Base-by-base conservation (phyloP, 306 rosid genomes). In the Gillenia trifoliata region DNA sequence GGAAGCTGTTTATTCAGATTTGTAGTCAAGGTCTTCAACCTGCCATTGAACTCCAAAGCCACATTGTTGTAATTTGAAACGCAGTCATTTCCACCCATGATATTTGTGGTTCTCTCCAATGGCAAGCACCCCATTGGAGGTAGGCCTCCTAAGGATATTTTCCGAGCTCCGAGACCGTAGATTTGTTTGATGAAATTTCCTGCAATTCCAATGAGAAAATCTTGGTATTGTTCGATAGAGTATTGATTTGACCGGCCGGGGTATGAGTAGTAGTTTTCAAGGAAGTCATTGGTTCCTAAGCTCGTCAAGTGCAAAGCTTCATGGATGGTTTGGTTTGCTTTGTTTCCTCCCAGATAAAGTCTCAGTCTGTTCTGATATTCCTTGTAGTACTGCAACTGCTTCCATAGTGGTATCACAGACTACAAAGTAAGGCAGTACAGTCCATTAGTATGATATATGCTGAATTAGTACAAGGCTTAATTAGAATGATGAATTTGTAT, bases 121-220 rank as follows among this genome's bases (percentile, higher is more conserved):
- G 98, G 98, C 76, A 93, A 71, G 83, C 97, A 93, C 20, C 98
- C 98, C 98, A 93, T 93, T 1, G 98, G 98, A 60, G 97, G 97
- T 22, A 93, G 67, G 19, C 98, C 98, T 60, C 98, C 98, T 0
- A 93, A 80, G 47, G 98, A 91, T 12, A 93, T 87, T 79, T 87
- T 93, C 61, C 98, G 73, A 49, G 94, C 98, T 13, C 98, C 98
- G 11, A 89, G 88, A 23, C 29, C 66, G 75, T 93, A 81, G 52
- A 93, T 89, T 52, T 62, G 50, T 62, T 68, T 83, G 28, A 91
- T 75, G 88, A 91, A 93, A 72, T 82, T 83, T 40, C 60, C 83
- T 0, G 97, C 97, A 3, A 89, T 89, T 3, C 89, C 86, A 20
- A 81, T 66, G 8, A 93, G 88, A 31, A 88, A 90, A 62, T 57